Evolutionary conservation across 495 filamentous ascomycete species (phyloP).

Genomic region (Cudoniella acicularis): DNA sequence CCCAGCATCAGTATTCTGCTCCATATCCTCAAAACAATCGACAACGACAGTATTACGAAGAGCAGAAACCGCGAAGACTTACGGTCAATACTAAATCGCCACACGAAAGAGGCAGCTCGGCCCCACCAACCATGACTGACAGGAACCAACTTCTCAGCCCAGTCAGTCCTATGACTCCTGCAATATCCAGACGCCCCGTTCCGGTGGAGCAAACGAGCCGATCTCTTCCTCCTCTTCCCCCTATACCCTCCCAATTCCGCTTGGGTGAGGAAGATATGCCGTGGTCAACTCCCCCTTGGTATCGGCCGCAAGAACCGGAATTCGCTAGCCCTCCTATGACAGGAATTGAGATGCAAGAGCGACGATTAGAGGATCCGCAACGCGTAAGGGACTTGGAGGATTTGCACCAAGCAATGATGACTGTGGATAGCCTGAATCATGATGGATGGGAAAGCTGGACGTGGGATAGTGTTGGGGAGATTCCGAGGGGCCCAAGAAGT

Average conservation of each 20-base stretch:
- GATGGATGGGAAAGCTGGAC: slow-evolving; percentile 23
- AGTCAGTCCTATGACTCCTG: slow-evolving; percentile 1
- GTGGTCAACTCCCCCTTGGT: slow-evolving; percentile 24
- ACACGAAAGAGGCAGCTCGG: slow-evolving; percentile 10
- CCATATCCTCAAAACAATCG: not conserved
- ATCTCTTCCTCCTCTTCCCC: slow-evolving; percentile 25
- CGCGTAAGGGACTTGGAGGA: slow-evolving; percentile 40
- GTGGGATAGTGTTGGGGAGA: slow-evolving; percentile 19
- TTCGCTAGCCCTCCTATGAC: slow-evolving; percentile 2
- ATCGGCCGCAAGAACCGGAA: slow-evolving; percentile 6
- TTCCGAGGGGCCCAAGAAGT: slow-evolving; percentile 19
- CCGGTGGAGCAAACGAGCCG: slow-evolving; percentile 3
- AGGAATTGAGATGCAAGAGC: slow-evolving; percentile 4
- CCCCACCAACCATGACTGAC: slow-evolving; percentile 5
- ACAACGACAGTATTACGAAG: not conserved
- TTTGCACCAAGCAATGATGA: slow-evolving; percentile 51
- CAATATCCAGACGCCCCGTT: not conserved
- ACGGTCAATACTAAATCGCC: slow-evolving; percentile 2
- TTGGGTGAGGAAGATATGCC: slow-evolving; percentile 25
- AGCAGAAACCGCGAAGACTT: slow-evolving; percentile 1
- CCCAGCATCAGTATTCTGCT: not conserved
- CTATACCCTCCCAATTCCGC: slow-evolving; percentile 24
- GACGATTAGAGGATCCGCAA: slow-evolving; percentile 24
- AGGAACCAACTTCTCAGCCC: not conserved
- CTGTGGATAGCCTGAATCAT: slow-evolving; percentile 37